Conservation (phyloP, 2,329 filamentous ascomycete species). For the Fusarium abutilonis region DNA sequence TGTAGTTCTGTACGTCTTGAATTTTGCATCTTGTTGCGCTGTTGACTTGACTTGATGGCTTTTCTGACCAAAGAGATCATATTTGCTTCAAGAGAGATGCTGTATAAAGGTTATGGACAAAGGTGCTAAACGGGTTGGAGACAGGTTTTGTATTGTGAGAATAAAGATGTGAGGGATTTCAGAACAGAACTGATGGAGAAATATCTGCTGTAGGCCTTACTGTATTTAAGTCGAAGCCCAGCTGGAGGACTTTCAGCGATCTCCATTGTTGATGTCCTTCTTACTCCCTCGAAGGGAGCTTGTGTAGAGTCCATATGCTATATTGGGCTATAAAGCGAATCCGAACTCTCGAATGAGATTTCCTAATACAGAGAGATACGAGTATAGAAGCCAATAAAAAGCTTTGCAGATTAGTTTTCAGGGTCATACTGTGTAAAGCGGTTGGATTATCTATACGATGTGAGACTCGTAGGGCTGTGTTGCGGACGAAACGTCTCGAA, state of each 20-base stretch:
- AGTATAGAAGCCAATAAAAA: slow-evolving; percentile 15
- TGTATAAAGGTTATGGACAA: not conserved
- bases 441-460: slow-evolving; percentile 20
- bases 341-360: slow-evolving; percentile 34
- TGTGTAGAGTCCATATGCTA: not conserved
- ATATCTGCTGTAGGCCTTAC: not conserved
- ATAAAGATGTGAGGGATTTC: not conserved
- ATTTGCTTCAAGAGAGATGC: not conserved
- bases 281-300: not conserved
- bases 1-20: slow-evolving; percentile 5
- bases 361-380: slow-evolving; percentile 21
- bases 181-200: not conserved
- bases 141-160: not conserved
- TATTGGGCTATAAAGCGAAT: slow-evolving; percentile 2
- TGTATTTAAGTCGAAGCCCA: slow-evolving; percentile 22
- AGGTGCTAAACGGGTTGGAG: not conserved
- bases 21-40: slow-evolving; percentile 9
- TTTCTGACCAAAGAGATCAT: slow-evolving; percentile 33
- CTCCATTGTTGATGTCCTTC: slow-evolving; percentile 1
- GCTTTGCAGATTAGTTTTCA: not conserved
- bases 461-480: slow-evolving; percentile 36
- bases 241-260: no score
- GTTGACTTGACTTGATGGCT: slow-evolving; percentile 16
- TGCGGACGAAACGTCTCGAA: slow-evolving; percentile 35
- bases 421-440: not conserved